A percentile compares a stretch with the other conserved stretches of the same genome.
phyloP scores from a whole-genome alignment of 306 rosid species.

The Arachis stenosperma region DNA sequence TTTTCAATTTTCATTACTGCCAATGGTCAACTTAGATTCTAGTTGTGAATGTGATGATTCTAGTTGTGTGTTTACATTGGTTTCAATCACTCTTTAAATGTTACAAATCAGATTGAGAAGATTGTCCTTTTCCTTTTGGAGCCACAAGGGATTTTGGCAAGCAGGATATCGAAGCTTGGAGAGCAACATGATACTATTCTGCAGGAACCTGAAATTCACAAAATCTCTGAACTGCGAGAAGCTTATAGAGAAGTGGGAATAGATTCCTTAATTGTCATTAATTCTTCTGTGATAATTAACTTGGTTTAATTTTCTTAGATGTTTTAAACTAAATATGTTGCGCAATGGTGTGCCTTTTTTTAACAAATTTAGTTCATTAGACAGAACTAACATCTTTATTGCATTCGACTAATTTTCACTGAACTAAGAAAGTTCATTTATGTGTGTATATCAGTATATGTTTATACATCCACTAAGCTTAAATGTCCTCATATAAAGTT shows the following conservation, averaged over 20 bases:
- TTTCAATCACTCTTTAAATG: constrained; percentile 25
- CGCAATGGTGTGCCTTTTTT: neutral
- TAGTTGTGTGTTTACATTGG: neutral
- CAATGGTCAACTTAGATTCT: constrained; percentile 21
- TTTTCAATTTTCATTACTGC: constrained; percentile 25
- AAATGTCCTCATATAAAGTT: too few species aligned
- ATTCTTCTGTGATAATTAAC: neutral
- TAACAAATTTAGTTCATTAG: too few species aligned
- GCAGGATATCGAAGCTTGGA: constrained; percentile 81
- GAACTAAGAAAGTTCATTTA: too few species aligned
- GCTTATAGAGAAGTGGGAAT: constrained; percentile 70
- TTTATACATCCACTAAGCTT: too few species aligned
- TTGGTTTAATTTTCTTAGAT: neutral
- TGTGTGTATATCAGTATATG: too few species aligned
- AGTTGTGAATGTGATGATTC: constrained; percentile 26
- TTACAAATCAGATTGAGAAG: constrained; percentile 80
- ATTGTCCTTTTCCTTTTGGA: constrained; percentile 94
- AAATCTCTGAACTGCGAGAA: constrained; percentile 72
- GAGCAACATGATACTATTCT: constrained; percentile 65
- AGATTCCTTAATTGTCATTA: neutral
- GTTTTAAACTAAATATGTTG: neutral
- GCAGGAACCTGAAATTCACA: constrained; percentile 78
- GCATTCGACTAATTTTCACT: too few species aligned
- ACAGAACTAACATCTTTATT: too few species aligned
- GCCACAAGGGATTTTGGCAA: constrained; percentile 96